Percentiles rank a stretch among this genome's conserved stretches.
Evolutionary conservation across 2,329 filamentous ascomycete genomes (phyloP).

Genomic region (Aspergillus ibericus): DNA sequence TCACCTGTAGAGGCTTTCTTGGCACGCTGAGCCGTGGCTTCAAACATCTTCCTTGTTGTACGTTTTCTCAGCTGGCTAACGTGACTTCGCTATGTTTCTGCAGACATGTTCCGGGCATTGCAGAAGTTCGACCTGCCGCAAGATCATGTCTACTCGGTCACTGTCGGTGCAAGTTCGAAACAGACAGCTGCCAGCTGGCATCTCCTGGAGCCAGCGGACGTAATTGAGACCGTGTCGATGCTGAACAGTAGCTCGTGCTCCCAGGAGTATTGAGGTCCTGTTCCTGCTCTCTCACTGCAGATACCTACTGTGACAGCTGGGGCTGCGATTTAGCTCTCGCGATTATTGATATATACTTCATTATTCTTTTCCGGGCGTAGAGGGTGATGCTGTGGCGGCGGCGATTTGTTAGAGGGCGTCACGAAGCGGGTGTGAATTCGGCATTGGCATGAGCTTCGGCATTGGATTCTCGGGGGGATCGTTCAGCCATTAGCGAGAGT

Average conservation of each 20-base stretch:
- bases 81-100: neutral
- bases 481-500: neutral
- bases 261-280: conserved; percentile 27
- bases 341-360: neutral
- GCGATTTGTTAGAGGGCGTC: neutral
- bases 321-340: neutral
- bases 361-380: neutral
- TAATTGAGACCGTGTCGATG: conserved; percentile 65
- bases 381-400: neutral
- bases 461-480: neutral
- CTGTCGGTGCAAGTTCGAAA: conserved; percentile 88
- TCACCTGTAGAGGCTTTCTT: neutral
- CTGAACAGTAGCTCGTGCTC: conserved; percentile 48
- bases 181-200: conserved; percentile 89
- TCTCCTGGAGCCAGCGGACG: conserved; percentile 81
- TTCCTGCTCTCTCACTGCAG: neutral
- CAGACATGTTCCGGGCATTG: conserved; percentile 82
- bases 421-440: neutral
- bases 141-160: conserved; percentile 82
- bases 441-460: neutral
- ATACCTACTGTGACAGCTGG: neutral
- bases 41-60: neutral
- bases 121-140: conserved; percentile 55
- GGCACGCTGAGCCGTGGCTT: neutral
- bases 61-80: conserved; percentile 2